These are phyloP conservation scores for Penicillium sp. DNA, from an alignment of 2,329 filamentous ascomycete species.

Conservation along the genomic window DNA sequence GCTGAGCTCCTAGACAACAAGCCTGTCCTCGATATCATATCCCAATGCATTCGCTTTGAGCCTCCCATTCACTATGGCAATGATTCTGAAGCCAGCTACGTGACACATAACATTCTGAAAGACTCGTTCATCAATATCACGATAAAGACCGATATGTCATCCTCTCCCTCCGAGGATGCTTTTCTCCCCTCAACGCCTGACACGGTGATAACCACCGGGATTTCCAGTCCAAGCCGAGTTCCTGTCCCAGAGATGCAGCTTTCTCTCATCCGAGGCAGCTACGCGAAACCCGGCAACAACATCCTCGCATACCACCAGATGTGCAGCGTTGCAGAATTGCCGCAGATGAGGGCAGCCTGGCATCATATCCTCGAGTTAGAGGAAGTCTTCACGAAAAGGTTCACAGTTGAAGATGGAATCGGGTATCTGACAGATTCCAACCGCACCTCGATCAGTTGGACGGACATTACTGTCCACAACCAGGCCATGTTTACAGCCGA, in stretches of 20 bases:
- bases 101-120: too few species aligned
- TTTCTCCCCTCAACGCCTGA: too few species aligned
- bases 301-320: slow-evolving; percentile 2
- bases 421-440: too few species aligned
- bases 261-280: slow-evolving; percentile 10
- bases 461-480: neutral
- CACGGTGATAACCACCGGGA: too few species aligned
- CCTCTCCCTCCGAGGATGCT: too few species aligned
- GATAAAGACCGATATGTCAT: too few species aligned
- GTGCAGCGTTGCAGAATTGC: neutral
- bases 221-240: too few species aligned
- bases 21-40: neutral
- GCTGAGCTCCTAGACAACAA: neutral
- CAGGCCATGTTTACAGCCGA: neutral
- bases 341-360: neutral
- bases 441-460: neutral
- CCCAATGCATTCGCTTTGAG: neutral
- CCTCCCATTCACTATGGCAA: neutral
- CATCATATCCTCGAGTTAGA: too few species aligned
- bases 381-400: too few species aligned
- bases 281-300: slow-evolving; percentile 11
- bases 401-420: too few species aligned
- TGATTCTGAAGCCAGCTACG: too few species aligned
- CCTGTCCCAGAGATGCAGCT: slow-evolving; percentile 14
- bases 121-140: too few species aligned